Base-by-base conservation (phyloP, 2,329 filamentous ascomycete species). In the Cryphonectria naterciae region DNA sequence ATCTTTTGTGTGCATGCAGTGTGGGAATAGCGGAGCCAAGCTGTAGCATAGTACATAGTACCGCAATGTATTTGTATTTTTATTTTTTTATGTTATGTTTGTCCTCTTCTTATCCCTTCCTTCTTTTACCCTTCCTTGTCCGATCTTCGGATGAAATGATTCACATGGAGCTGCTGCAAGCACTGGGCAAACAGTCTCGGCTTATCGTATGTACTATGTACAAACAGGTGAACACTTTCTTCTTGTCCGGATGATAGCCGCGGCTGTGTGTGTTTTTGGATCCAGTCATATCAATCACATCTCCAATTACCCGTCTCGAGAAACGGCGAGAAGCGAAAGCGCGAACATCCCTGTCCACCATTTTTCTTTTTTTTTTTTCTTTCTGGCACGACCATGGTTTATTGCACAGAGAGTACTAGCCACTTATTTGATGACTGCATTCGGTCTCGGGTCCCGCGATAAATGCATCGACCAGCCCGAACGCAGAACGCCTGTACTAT, bases 321-420 rank as follows among this genome's bases (percentile, higher is more conserved):
- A 66, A 39, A 58, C 64, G 65, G 56, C 54, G 68, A 68, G 37
- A 64, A 60, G 63, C 63, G 63, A 65, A 52, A 37, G 63, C 63
- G 41, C 63, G 63, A 65, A 65, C 41, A 43, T 17, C 37, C 62
- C 25, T 10, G 41, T 28, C 28, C 28, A 11, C 63, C 8, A 10
- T 49, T 49, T 49, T 22, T 2, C n/a, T 49, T 49, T 2, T n/a
- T 49, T 8, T n/a, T n/a, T n/a, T n/a, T 49, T 8, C 17, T 19
- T 35, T 6, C 13, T 58, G 28, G 28, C 54, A 22, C 15, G 54
- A 58, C 28, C 3, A 28, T 19, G 11, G 52, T 25, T 28, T 4
- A 4, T 49, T 49, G 5, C 46, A n/a, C 19, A 49, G 46, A 10
- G 7, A 52, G 3, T 13, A 56, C n/a, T 56, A 56, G n/a, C 28